Percentiles rank a stretch among this genome's conserved stretches.
Conservation (phyloP, 2,329 filamentous ascomycete genomes). For the Hymenoscyphus occultus region DNA sequence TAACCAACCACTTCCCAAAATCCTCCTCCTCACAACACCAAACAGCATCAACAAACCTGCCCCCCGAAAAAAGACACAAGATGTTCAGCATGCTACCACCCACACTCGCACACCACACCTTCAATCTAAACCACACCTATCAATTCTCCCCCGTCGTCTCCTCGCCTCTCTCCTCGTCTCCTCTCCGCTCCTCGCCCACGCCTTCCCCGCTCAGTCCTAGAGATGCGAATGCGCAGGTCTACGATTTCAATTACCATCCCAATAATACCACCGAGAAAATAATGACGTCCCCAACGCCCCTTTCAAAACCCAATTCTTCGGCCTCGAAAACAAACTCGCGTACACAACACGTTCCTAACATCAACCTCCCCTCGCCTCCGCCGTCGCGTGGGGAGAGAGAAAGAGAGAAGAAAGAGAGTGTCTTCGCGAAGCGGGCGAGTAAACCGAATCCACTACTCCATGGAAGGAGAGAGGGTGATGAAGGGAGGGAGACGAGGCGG, state of each 20-base stretch:
- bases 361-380: constrained; percentile 15
- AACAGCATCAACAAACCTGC: no score
- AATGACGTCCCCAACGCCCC: constrained; percentile 27
- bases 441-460: constrained; percentile 63
- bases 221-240: constrained; percentile 44
- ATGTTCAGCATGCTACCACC: constrained; percentile 33
- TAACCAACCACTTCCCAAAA: no score
- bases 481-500: constrained; percentile 55
- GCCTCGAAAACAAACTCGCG: not conserved
- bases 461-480: constrained; percentile 40
- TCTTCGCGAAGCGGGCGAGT: constrained; percentile 44
- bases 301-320: constrained; percentile 6
- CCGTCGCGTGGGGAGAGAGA: constrained; percentile 11
- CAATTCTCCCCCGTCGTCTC: constrained; percentile 43
- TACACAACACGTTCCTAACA: constrained; percentile 8
- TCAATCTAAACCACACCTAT: constrained; percentile 15
- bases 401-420: constrained; percentile 15
- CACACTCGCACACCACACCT: constrained; percentile 16
- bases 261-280: constrained; percentile 24
- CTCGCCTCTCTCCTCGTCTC: constrained; percentile 59
- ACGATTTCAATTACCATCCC: constrained; percentile 22
- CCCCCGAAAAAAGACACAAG: constrained; percentile 8
- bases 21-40: no score
- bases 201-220: constrained; percentile 43
- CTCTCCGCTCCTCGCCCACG: constrained; percentile 51